phyloP scores from a whole-genome alignment of 805 yeast genomes.

The Starmerella sp. region DNA sequence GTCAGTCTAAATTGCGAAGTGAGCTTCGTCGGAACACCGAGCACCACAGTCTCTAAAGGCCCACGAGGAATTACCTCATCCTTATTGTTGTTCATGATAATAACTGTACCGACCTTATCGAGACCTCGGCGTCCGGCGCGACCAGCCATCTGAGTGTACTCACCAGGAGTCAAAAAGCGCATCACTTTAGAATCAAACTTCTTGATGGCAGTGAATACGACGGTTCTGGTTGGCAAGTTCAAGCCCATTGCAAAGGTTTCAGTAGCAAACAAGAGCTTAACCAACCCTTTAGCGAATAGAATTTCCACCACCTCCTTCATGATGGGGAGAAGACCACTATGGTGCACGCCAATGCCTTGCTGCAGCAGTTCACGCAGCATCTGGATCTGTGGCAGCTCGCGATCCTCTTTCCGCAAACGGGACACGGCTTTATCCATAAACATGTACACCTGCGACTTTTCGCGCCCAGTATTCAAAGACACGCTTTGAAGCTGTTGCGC shows the following conservation, averaged over 20 bases:
- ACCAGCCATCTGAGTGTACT: slow-evolving; percentile 98
- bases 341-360: slow-evolving; percentile 92
- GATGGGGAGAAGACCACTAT: slow-evolving; percentile 86
- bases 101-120: slow-evolving; percentile 88
- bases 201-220: slow-evolving; percentile 70
- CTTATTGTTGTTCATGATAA: slow-evolving; percentile 54
- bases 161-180: slow-evolving; percentile 83
- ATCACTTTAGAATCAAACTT: slow-evolving; percentile 85
- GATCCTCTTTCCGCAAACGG: slow-evolving; percentile 79
- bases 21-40: slow-evolving; percentile 84
- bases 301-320: slow-evolving; percentile 91
- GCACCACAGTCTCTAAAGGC: slow-evolving; percentile 64
- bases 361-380: slow-evolving; percentile 70
- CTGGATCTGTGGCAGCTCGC: slow-evolving; percentile 84
- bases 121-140: slow-evolving; percentile 97
- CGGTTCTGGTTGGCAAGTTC: slow-evolving; percentile 92
- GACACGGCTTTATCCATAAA: slow-evolving; percentile 82
- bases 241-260: slow-evolving; percentile 99
- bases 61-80: slow-evolving; percentile 27
- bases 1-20: slow-evolving; percentile 89
- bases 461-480: slow-evolving; percentile 73
- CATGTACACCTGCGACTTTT: slow-evolving; percentile 85
- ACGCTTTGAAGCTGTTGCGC: slow-evolving; percentile 65
- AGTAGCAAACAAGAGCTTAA: slow-evolving; percentile 88
- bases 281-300: slow-evolving; percentile 71